These are phyloP conservation scores for Amanita brunnescens DNA, from an alignment of 768 basidiomycete species.

Conservation along the genomic window DNA sequence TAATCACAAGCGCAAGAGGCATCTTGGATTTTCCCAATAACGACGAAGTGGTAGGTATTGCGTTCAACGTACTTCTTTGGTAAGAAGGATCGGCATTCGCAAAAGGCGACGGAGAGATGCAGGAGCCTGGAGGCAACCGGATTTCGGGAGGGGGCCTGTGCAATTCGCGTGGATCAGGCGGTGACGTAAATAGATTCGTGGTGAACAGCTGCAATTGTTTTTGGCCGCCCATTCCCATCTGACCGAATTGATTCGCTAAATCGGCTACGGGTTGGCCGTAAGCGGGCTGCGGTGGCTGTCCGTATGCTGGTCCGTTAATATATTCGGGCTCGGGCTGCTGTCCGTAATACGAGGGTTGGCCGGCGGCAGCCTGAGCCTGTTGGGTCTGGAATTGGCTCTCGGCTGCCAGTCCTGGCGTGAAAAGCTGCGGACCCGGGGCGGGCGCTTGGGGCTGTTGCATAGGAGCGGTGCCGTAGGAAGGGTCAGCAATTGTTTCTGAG, in stretches of 20 bases:
- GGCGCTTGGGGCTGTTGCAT: conserved; percentile 30
- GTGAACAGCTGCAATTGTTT: conserved; percentile 76
- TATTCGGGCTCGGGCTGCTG: conserved; percentile 39
- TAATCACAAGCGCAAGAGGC: conserved; percentile 81
- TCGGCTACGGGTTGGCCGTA: conserved; percentile 50
- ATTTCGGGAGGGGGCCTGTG: conserved; percentile 81
- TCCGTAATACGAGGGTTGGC: conserved; percentile 32
- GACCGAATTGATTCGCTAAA: conserved; percentile 76
- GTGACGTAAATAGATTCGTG: conserved; percentile 86
- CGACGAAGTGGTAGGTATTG: conserved; percentile 86
- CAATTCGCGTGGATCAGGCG: conserved; percentile 85
- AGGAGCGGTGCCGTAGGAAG: conserved; percentile 29
- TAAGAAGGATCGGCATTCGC: conserved; percentile 89
- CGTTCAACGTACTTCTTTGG: conserved; percentile 84
- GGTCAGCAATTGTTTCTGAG: conserved; percentile 34
- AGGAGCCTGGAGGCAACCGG: conserved; percentile 77
- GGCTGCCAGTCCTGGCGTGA: conserved; percentile 74
- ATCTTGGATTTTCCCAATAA: conserved; percentile 85
- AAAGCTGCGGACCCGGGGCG: conserved; percentile 47
- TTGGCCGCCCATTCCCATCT: conserved; percentile 80
- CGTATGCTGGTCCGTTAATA: conserved; percentile 32
- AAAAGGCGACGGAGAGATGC: conserved; percentile 64
- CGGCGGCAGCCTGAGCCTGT: conserved; percentile 37
- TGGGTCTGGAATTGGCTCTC: conserved; percentile 63
- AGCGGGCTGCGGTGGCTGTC: conserved; percentile 26